Evolutionary conservation across 192 early-diverging fungal species (phyloP).

Genomic region (Entomortierella beljakovae): DNA sequence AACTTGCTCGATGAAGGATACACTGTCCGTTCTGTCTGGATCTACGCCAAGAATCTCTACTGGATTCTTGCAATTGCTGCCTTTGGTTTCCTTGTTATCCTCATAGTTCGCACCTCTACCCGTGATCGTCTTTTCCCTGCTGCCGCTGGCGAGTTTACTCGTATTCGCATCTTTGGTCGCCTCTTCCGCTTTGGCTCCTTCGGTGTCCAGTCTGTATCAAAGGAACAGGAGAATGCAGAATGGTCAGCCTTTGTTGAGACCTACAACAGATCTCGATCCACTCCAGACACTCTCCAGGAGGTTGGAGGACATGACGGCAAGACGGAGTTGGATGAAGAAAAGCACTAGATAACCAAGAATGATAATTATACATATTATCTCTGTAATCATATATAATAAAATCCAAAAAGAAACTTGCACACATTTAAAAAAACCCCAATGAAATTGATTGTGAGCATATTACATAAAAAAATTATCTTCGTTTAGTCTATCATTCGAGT

Average conservation of each 20-base stretch:
- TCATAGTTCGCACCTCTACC: conserved; percentile 72
- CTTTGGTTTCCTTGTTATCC: conserved; percentile 64
- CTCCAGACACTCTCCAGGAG: background rate
- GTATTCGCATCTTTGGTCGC: conserved; percentile 72
- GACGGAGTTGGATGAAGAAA: conserved; percentile 3
- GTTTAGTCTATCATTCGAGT: too few relatives aligned
- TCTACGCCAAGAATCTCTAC: conserved; percentile 72
- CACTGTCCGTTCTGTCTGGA: conserved; percentile 49
- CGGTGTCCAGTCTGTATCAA: conserved; percentile 46
- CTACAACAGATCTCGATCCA: background rate
- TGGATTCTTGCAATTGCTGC: conserved; percentile 73
- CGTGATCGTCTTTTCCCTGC: conserved; percentile 77
- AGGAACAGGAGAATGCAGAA: conserved; percentile 62
- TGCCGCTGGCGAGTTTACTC: conserved; percentile 66
- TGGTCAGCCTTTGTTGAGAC: conserved; percentile 53
- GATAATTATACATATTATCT: too few relatives aligned
- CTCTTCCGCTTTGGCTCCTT: conserved; percentile 61
- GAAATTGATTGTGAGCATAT: too few relatives aligned
- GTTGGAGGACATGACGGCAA: conserved; percentile 5
- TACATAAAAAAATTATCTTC: too few relatives aligned
- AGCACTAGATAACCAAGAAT: too few relatives aligned
- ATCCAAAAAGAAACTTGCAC: too few relatives aligned
- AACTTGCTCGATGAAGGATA: conserved; percentile 55
- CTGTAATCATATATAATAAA: too few relatives aligned
- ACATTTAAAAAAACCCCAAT: too few relatives aligned